phyloP scores from a whole-genome alignment of 441 rosid species.

The Metrosideros polymorpha region DNA sequence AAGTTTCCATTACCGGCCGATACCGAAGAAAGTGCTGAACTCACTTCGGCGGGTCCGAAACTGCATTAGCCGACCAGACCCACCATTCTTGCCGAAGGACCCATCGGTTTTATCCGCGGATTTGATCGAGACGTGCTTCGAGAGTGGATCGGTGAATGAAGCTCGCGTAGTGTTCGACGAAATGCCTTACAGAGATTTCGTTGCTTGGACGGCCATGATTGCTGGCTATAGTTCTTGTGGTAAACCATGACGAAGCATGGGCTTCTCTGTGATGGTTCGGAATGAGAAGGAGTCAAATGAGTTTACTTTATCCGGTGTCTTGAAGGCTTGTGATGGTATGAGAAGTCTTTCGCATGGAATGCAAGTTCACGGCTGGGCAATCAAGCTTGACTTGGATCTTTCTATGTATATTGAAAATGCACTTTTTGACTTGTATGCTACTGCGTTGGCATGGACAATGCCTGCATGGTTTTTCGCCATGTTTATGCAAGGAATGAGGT shows the following conservation, averaged over 20 bases:
- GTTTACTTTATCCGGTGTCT: slow-evolving; percentile 52
- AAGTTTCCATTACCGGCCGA: slow-evolving; percentile 8
- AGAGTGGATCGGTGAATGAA: slow-evolving; percentile 33
- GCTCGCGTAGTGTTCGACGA: slow-evolving; percentile 86
- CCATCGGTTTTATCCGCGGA: slow-evolving; percentile 54
- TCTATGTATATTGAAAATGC: slow-evolving; percentile 57
- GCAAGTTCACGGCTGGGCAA: slow-evolving; percentile 50
- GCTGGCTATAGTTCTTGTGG: slow-evolving; percentile 45
- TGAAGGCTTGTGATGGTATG: slow-evolving; percentile 67
- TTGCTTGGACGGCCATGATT: slow-evolving; percentile 75
- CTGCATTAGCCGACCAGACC: slow-evolving; percentile 9
- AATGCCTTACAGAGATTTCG: slow-evolving; percentile 73
- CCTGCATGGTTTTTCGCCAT: slow-evolving; percentile 36
- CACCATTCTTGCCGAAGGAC: slow-evolving; percentile 20
- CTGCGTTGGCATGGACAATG: slow-evolving; percentile 38
- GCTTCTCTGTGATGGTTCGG: slow-evolving; percentile 38
- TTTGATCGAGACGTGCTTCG: slow-evolving; percentile 34
- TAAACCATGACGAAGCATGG: slow-evolving; percentile 38
- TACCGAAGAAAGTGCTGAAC: slow-evolving; percentile 29
- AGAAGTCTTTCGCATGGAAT: slow-evolving; percentile 31
- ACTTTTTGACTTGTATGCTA: slow-evolving; percentile 56
- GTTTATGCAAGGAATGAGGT: slow-evolving; percentile 46
- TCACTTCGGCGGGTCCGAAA: slow-evolving; percentile 28
- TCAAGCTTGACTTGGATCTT: slow-evolving; percentile 55
- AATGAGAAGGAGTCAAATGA: slow-evolving; percentile 39